A percentile compares a stretch with the other conserved stretches of the same genome.
Evolutionary conservation across 2,329 filamentous ascomycete genomes (phyloP).

Genomic region (Knufia petricola): DNA sequence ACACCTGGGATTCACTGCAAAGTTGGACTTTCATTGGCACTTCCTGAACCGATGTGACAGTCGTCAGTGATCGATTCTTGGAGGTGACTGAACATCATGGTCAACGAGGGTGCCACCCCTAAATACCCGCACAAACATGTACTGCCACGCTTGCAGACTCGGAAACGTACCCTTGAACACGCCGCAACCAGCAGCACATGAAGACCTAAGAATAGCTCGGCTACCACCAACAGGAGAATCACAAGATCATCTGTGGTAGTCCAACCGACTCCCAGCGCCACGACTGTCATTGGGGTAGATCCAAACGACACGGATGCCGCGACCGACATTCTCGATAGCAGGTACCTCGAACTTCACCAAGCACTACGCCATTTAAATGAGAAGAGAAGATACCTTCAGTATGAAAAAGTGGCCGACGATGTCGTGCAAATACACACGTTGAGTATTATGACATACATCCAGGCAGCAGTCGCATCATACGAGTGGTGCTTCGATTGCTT

Average conservation of each 20-base stretch:
- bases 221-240: background rate
- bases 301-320: conserved; percentile 1
- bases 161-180: background rate
- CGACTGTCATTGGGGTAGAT: background rate
- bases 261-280: background rate
- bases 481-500: no score
- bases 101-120: background rate
- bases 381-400: no score
- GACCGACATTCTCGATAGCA: background rate
- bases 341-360: background rate
- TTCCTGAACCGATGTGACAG: background rate
- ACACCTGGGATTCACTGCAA: conserved; percentile 1
- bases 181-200: background rate
- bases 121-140: background rate
- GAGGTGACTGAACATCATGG: background rate
- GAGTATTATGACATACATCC: no score
- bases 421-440: no score
- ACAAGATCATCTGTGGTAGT: conserved; percentile 1
- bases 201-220: background rate
- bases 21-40: conserved; percentile 3
- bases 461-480: no score
- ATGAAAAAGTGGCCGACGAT: no score
- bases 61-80: conserved; percentile 2
- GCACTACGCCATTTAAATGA: no score
- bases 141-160: conserved; percentile 1